A percentile compares a stretch with the other conserved stretches of the same genome.
Evolutionary conservation across 2,329 filamentous ascomycete species (phyloP).

Genomic region (Curvularia lunata): DNA sequence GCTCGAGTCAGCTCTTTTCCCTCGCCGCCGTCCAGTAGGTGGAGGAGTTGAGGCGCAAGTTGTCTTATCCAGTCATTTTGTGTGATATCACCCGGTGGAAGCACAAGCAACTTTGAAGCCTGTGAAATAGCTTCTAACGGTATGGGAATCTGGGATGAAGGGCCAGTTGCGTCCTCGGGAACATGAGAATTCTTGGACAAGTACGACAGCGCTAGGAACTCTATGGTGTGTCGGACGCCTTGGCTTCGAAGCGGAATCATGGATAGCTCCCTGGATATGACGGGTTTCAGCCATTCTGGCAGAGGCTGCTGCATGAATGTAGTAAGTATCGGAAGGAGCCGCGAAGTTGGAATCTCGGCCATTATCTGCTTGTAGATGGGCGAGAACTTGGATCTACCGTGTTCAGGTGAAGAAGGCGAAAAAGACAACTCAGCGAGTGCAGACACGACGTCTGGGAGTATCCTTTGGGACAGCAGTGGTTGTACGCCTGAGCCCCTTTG

Average conservation of each 20-base stretch:
- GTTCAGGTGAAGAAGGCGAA: constrained; percentile 28
- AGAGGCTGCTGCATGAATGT: constrained; percentile 67
- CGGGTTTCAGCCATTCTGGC: constrained; percentile 65
- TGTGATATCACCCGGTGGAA: constrained; percentile 62
- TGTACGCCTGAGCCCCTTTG: constrained; percentile 43
- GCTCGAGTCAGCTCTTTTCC: constrained; percentile 65
- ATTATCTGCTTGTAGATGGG: constrained; percentile 29
- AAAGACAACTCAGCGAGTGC: constrained; percentile 46
- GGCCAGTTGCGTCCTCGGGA: constrained; percentile 35
- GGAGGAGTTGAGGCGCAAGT: constrained; percentile 66
- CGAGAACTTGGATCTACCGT: constrained; percentile 20
- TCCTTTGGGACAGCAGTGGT: constrained; percentile 45
- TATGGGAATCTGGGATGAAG: constrained; percentile 61
- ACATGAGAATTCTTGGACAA: constrained; percentile 57
- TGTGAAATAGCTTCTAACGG: constrained; percentile 72
- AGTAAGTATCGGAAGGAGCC: constrained; percentile 67
- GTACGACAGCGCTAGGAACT: constrained; percentile 74
- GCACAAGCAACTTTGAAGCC: constrained; percentile 66
- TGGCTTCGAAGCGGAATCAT: constrained; percentile 65
- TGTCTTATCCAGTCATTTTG: constrained; percentile 66
- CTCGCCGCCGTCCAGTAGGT: constrained; percentile 66
- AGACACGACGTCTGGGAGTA: constrained; percentile 45
- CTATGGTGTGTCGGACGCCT: constrained; percentile 71
- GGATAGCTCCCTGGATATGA: constrained; percentile 65
- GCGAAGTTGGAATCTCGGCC: constrained; percentile 55